phyloP scores from a whole-genome alignment of 78 protist species.

The Planoprotostelium fungivorum region DNA sequence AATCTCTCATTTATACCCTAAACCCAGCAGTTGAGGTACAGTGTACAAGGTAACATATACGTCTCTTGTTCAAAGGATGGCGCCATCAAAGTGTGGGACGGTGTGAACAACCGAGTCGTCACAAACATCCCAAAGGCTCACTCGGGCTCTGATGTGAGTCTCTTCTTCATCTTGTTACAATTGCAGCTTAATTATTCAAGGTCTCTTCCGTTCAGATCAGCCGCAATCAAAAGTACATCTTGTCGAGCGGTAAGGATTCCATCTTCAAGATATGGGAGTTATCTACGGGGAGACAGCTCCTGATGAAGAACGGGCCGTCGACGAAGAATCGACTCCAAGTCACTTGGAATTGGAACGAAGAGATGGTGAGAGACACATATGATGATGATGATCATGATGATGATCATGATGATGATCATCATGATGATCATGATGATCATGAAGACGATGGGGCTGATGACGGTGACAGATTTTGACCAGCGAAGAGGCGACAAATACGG shows the following conservation, averaged over 20 bases:
- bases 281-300: constrained; percentile 24
- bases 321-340: constrained; percentile 48
- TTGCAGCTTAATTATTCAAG: constrained; percentile 6
- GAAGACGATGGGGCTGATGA: neutral
- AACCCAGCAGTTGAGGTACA: constrained; percentile 18
- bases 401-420: neutral
- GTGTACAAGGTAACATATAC: constrained; percentile 51
- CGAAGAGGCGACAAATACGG: neutral
- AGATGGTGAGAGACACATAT: constrained; percentile 49
- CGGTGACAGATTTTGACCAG: neutral
- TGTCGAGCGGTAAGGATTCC: constrained; percentile 65
- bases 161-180: neutral
- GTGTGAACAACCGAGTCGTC: constrained; percentile 19
- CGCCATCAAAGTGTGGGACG: constrained; percentile 65
- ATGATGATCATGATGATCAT: too few species aligned
- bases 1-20: neutral
- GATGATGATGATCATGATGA: neutral
- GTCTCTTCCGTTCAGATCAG: constrained; percentile 45
- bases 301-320: constrained; percentile 2
- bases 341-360: constrained; percentile 58
- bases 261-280: constrained; percentile 65
- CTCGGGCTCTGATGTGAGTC: constrained; percentile 12
- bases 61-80: constrained; percentile 61
- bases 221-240: constrained; percentile 43
- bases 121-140: constrained; percentile 40